These are phyloP conservation scores for Pythium sp. DNA, from an alignment of 352 stramenopile species.

Conservation along the genomic window DNA sequence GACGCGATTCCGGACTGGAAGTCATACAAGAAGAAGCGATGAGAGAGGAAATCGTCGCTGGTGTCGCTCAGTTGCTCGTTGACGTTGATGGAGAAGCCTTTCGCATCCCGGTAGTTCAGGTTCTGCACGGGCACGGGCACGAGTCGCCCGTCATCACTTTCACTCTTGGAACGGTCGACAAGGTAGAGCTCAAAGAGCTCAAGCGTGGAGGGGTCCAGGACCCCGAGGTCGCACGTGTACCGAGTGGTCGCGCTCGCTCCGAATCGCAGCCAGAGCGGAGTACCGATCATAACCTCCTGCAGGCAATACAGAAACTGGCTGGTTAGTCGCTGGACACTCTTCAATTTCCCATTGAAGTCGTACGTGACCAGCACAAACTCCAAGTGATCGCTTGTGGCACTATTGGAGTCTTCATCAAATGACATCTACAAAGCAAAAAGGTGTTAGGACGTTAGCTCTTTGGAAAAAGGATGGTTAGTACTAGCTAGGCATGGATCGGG, in stretches of 20 bases:
- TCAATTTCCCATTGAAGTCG: conserved; percentile 85
- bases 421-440: conserved; percentile 54
- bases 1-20: conserved; percentile 55
- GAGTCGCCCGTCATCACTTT: conserved; percentile 47
- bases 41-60: conserved; percentile 82
- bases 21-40: conserved; percentile 93
- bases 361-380: conserved; percentile 87
- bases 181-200: conserved; percentile 91
- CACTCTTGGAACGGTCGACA: conserved; percentile 68
- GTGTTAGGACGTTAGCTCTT: not conserved
- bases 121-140: conserved; percentile 89
- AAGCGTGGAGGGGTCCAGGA: conserved; percentile 39
- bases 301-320: conserved; percentile 86
- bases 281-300: conserved; percentile 10
- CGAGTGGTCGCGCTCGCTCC: conserved; percentile 52
- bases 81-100: conserved; percentile 68
- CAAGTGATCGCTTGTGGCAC: conserved; percentile 58
- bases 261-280: conserved; percentile 78
- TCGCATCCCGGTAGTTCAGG: conserved; percentile 72
- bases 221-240: conserved; percentile 70
- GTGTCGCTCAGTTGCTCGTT: conserved; percentile 58
- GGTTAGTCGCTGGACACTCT: conserved; percentile 58
- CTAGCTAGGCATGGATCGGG: too few species aligned
- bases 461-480: too few species aligned
- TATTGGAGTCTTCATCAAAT: conserved; percentile 54